Evolutionary conservation across 345 rosid genomes (phyloP), one percentile per base, ranked within the genome.

Genomic region (Salix brachista): DNA sequence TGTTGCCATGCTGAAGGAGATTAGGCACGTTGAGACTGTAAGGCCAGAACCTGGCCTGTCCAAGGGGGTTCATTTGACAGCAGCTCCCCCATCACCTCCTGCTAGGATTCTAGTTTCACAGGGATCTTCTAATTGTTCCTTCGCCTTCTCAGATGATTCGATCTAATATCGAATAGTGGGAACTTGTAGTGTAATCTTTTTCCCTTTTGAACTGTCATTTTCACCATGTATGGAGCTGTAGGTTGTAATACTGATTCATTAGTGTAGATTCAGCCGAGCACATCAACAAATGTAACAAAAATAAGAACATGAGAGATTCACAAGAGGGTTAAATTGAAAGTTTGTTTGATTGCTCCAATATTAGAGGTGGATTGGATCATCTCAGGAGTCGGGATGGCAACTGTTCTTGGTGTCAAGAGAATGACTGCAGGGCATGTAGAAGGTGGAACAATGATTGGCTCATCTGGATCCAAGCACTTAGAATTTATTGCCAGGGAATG

Each of bases 1-100:
- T 28, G 98, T 87, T 17, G 98, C 99, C 18, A 90, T 96, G 98
- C 92, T 96, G 56, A 91, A 88, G 79, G 97, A 91, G 86, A 96
- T 96, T 54, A 85, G 91, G 21, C 90, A 89, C 16, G 70, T 64
- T 16, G 98, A 95, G 69, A 78, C 84, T 19, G 5, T 36, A 19
- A 79, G 86, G 61, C 75, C 90, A 1, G 94, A 89, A 61, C 16
- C 78, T 4, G 91, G 84, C 64, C 66, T 83, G 19, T 42, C 82
- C 0, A 94, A 91, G 82, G 84, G 62, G 1, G 84, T 76, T 44
- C 65, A 77, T n/a, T 12, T 18, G 25, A 73, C 86, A 25, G 54
- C 80, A 14, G 61, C 79, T 3, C 85, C 81, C 12, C 69, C 89
- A 9, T 81, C 91, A 3, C 85, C 87, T 37, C 72, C 86, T 65